Evolutionary conservation across 1,284 basidiomycete genomes (phyloP), one percentile per base, ranked within the genome.

Genomic region (Ustilago trichophora): DNA sequence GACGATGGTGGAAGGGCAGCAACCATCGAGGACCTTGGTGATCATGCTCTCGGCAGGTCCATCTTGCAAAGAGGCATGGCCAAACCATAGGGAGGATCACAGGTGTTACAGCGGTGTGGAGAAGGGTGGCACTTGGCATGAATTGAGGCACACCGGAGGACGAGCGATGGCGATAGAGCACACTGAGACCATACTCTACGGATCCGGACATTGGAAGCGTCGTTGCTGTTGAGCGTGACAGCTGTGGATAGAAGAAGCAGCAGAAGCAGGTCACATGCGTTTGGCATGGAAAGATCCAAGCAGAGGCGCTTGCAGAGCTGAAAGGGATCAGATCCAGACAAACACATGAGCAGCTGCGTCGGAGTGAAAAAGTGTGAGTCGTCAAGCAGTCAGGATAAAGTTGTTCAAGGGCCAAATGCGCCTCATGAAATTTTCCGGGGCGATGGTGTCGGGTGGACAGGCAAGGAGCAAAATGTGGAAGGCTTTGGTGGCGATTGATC

Each of bases 361-460:
- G 37, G 46, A 49, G 46, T 40, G 25, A 19, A 21, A 33, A 49
- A 24, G 27, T 19, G 36, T 24, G 27, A n/a, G 27, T 24, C 15
- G 22, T 18, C n/a, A 16, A 15, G 22, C 31, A 34, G 32, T 36
- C 32, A 42, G 49, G 49, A 51, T 51, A 51, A 49, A 36, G 49
- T 43, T 42, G 40, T 26, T 8, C 36, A n/a, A 51, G 49, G 40
- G 19, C 24, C 37, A 29, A 22, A 33, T 40, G 37, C 38, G 37
- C 47, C 49, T 42, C 40, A 2, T 40, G 13, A 31, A 49, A 32
- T 32, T 51, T 42, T 42, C 32, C 40, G 33, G 40, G 32, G 29
- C 36, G 29, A 15, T 34, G 43, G n/a, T 22, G 25, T 11, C 16
- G 13, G 24, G n/a, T 16, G 16, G 24, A 15, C 25, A 27, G 24